phyloP scores from a whole-genome alignment of 148 eudicot genomes.

The Selenicereus undatus region DNA sequence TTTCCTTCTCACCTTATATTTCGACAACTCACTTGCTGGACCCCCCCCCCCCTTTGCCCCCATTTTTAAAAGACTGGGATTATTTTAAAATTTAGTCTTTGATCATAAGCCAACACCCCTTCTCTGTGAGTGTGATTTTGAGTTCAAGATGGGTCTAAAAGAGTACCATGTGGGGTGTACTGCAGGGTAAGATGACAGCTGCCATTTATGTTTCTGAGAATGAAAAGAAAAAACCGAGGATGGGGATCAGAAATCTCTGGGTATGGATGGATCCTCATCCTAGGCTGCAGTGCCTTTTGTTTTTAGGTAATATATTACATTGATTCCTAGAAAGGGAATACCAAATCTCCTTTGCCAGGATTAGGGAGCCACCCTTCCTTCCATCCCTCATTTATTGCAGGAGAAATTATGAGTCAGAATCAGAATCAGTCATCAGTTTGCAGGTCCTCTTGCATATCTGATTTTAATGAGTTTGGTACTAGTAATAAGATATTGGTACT shows the following conservation, averaged over 20 bases:
- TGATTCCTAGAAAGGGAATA: slow-evolving; percentile 13
- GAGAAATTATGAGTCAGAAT: slow-evolving; percentile 11
- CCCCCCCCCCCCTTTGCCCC: neutral
- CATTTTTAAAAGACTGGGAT: neutral
- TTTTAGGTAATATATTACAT: slow-evolving; percentile 6
- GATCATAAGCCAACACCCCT: neutral
- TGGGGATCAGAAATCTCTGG: neutral
- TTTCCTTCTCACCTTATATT: slow-evolving; percentile 10
- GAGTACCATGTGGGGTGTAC: neutral
- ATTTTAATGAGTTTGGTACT: slow-evolving; percentile 20
- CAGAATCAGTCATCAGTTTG: slow-evolving; percentile 16
- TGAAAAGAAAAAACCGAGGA: neutral
- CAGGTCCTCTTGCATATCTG: slow-evolving; percentile 13
- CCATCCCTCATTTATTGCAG: slow-evolving; percentile 19
- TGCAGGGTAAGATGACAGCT: slow-evolving; percentile 24
- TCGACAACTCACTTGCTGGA: slow-evolving; percentile 45
- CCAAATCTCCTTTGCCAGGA: slow-evolving; percentile 13
- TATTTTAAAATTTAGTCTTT: neutral
- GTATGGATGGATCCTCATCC: neutral
- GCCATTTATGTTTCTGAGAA: slow-evolving; percentile 21
- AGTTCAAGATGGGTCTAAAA: neutral
- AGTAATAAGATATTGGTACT: slow-evolving; percentile 9
- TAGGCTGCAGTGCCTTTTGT: slow-evolving; percentile 6
- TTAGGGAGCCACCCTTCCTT: neutral
- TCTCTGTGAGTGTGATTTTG: neutral